A percentile compares a stretch with the other conserved stretches of the same genome.
These are phyloP conservation scores for Trifolium dubium DNA, from an alignment of 306 rosid genomes.

Conservation along the genomic window DNA sequence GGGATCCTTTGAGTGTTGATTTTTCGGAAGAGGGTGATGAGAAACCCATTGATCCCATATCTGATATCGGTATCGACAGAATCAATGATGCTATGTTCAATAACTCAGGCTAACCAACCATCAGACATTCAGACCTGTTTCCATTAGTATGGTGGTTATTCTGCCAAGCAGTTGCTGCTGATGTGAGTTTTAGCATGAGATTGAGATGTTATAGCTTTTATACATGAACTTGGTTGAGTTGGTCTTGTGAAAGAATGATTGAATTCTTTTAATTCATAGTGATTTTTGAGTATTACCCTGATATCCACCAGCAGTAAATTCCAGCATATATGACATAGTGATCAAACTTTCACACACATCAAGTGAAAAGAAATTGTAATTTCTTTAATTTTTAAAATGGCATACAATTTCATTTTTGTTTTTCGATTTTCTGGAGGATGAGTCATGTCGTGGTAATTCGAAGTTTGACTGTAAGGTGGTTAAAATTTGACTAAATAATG, in stretches of 20 bases:
- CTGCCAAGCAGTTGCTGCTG: conserved; percentile 20
- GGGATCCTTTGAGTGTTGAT: conserved; percentile 60
- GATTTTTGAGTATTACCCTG: not conserved
- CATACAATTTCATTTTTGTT: too few relatives aligned
- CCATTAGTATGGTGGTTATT: conserved; percentile 6
- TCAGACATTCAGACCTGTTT: conserved; percentile 12
- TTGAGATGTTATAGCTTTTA: conserved; percentile 18
- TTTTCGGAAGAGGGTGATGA: conserved; percentile 53
- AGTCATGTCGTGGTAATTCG: too few relatives aligned
- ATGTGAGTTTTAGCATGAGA: not conserved
- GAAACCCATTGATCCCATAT: conserved; percentile 76
- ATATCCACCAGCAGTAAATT: not conserved
- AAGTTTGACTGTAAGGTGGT: too few relatives aligned
- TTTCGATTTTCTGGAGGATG: too few relatives aligned
- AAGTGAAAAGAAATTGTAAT: too few relatives aligned
- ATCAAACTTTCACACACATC: not conserved
- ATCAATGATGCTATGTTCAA: conserved; percentile 78
- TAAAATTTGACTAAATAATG: too few relatives aligned
- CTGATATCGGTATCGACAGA: conserved; percentile 65
- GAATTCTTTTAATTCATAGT: conserved; percentile 7
- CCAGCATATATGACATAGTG: not conserved
- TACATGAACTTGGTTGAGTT: conserved; percentile 24
- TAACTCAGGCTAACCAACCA: conserved; percentile 33
- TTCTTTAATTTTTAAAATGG: too few relatives aligned
- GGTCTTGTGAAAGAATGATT: conserved; percentile 21